Conservation (phyloP, 768 basidiomycete species). For the Neoboletus subvelutipes region DNA sequence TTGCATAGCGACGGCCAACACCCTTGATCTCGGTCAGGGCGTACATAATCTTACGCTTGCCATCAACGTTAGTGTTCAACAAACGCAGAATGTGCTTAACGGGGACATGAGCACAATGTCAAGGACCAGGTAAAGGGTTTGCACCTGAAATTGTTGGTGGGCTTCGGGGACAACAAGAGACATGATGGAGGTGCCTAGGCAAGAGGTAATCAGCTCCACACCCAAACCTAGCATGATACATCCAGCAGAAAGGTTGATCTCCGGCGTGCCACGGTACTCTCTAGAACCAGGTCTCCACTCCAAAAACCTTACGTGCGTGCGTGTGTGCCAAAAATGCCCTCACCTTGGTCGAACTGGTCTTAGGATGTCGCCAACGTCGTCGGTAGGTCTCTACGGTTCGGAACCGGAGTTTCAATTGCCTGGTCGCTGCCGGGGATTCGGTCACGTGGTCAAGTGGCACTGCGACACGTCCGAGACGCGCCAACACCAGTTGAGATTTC, state of each 20-base stretch:
- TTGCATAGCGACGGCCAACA: constrained; percentile 98
- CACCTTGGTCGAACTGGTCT: constrained; percentile 27
- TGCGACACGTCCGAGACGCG: constrained; percentile 22
- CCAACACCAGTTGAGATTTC: constrained; percentile 11
- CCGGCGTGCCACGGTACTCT: background rate
- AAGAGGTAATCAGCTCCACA: constrained; percentile 17
- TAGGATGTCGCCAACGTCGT: constrained; percentile 18
- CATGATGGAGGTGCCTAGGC: constrained; percentile 49
- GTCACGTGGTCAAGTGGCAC: constrained; percentile 28
- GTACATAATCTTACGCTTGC: constrained; percentile 99
- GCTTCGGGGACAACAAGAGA: constrained; percentile 96
- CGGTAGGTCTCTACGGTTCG: background rate
- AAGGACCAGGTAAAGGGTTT: constrained; percentile 11
- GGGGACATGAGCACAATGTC: constrained; percentile 3
- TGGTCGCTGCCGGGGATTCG: constrained; percentile 20
- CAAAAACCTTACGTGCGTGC: background rate
- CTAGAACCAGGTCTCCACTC: background rate
- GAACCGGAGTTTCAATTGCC: constrained; percentile 26
- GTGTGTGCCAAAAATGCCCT: constrained; percentile 13
- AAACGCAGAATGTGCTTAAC: constrained; percentile 96
- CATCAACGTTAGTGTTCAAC: constrained; percentile 99
- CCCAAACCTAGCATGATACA: constrained; percentile 13
- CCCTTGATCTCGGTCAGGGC: constrained; percentile 99
- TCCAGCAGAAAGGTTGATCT: constrained; percentile 16
- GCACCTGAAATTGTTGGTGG: constrained; percentile 93